Evolutionary conservation across 2,329 filamentous ascomycete species (phyloP), one percentile per base, ranked within the genome.

Genomic region (Fusarium mangiferae): DNA sequence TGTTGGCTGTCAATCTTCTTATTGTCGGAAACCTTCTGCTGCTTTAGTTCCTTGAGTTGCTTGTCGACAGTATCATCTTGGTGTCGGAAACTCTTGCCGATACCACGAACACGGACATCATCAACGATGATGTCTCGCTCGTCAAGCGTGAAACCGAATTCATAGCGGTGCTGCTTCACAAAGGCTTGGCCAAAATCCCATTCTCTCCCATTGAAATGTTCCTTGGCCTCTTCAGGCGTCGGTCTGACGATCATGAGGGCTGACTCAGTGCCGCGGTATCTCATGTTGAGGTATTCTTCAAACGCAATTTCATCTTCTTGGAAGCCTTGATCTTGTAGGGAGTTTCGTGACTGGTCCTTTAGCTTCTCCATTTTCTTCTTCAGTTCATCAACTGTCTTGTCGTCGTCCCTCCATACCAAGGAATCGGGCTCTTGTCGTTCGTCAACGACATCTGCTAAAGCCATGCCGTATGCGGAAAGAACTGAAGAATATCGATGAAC

Each of bases 231-330:
- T 57, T 90, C 88, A 42, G 87, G 83, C 6, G 83, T 88, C 0
- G 95, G 94, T 81, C 92, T 94, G 73, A 96, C 84, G 54, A 97
- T 90, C 95, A 98, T 98, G 46, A 98, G 87, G 2, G 95, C 94
- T 13, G 94, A 97, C 80, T 98, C 95, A 0, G 95, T 98, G 17
- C 95, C 95, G 41, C 94, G 90, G 78, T 98, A 98, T 65, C 95
- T 88, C 92, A 98, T 95, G 80, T 98, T 98, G 64, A 98, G 89
- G 78, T 98, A 98, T 80, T 97, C 93, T 80, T 98, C 95, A 78
- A 96, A 97, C 0, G 91, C 87, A 30, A 98, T 93, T 38, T 94
- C 90, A 10, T 89, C 84, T 48, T 93, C 89, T 4, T 87, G 85
- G 78, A 98, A 98, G 0, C 95, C 95, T 82, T 98, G 95, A 5